phyloP scores from a whole-genome alignment of 352 stramenopile species.

The Hyphochytrium catenoides region DNA sequence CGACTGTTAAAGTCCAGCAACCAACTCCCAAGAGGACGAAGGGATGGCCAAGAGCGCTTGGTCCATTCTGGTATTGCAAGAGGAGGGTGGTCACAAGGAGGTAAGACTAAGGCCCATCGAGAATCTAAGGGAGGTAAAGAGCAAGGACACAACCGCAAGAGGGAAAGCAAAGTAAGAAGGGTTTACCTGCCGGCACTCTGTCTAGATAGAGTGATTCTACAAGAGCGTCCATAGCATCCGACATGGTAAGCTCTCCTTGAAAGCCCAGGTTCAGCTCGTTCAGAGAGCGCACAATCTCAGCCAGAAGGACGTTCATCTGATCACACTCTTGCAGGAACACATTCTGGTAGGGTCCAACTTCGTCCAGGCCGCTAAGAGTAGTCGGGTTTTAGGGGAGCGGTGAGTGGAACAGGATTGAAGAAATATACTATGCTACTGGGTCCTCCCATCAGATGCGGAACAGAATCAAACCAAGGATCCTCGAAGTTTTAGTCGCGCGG shows the following conservation, averaged over 20 bases:
- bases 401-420: constrained; percentile 27
- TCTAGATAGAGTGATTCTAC: constrained; percentile 27
- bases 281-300: constrained; percentile 29
- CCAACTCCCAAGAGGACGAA: constrained; percentile 45
- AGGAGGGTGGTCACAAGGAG: too few species aligned
- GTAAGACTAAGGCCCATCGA: too few species aligned
- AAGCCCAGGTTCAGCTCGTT: constrained; percentile 45
- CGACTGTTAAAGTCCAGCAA: constrained; percentile 51
- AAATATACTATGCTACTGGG: constrained; percentile 15
- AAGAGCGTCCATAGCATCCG: constrained; percentile 65
- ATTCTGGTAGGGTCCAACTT: constrained; percentile 30
- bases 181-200: constrained; percentile 42
- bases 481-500: constrained; percentile 34
- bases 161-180: constrained; percentile 28
- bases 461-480: constrained; percentile 2
- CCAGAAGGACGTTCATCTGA: constrained; percentile 35
- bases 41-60: constrained; percentile 41
- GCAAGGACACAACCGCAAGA: not conserved
- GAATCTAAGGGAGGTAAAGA: constrained; percentile 13
- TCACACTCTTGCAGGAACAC: constrained; percentile 49
- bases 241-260: constrained; percentile 58
- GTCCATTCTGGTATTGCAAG: constrained; percentile 10
- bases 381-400: constrained; percentile 27
- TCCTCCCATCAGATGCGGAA: constrained; percentile 9
- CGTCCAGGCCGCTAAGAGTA: constrained; percentile 21